A percentile compares a stretch with the other conserved stretches of the same genome.
Evolutionary conservation across 768 basidiomycete genomes (phyloP).

Genomic region (Russula ochroleuca): DNA sequence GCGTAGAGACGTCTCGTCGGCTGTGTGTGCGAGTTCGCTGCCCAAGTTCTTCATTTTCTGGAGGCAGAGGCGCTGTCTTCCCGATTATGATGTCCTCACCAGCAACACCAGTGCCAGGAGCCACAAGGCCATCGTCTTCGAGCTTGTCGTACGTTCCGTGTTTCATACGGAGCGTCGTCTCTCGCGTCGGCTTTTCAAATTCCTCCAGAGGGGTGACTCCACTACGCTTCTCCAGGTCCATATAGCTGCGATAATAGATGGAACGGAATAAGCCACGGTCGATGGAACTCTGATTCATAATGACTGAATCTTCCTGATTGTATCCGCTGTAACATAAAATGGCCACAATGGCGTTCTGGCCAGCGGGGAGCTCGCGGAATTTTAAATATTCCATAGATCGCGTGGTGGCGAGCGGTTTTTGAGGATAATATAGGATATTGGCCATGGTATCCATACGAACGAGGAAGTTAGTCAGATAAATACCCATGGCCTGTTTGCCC

Average conservation of each 20-base stretch:
- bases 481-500: slow-evolving; percentile 99
- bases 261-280: slow-evolving; percentile 98
- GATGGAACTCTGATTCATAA: slow-evolving; percentile 99
- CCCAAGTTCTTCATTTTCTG: slow-evolving; percentile 95
- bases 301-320: slow-evolving; percentile 99
- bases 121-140: slow-evolving; percentile 93
- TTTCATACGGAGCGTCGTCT: slow-evolving; percentile 93
- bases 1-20: slow-evolving; percentile 94
- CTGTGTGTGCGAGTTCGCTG: slow-evolving; percentile 92
- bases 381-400: slow-evolving; percentile 99
- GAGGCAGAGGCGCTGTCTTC: slow-evolving; percentile 95
- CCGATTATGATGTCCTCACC: slow-evolving; percentile 99
- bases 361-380: slow-evolving; percentile 96
- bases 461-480: slow-evolving; percentile 96
- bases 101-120: slow-evolving; percentile 88
- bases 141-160: slow-evolving; percentile 98
- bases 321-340: slow-evolving; percentile 99
- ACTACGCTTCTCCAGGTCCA: slow-evolving; percentile 97
- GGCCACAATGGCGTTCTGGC: slow-evolving; percentile 98
- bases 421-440: slow-evolving; percentile 98
- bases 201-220: slow-evolving; percentile 90
- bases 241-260: slow-evolving; percentile 97
- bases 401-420: slow-evolving; percentile 97
- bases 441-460: slow-evolving; percentile 99
- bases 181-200: slow-evolving; percentile 93